Conservation (phyloP, 768 basidiomycete species). For the Rubroboletus pulcherrimus region DNA sequence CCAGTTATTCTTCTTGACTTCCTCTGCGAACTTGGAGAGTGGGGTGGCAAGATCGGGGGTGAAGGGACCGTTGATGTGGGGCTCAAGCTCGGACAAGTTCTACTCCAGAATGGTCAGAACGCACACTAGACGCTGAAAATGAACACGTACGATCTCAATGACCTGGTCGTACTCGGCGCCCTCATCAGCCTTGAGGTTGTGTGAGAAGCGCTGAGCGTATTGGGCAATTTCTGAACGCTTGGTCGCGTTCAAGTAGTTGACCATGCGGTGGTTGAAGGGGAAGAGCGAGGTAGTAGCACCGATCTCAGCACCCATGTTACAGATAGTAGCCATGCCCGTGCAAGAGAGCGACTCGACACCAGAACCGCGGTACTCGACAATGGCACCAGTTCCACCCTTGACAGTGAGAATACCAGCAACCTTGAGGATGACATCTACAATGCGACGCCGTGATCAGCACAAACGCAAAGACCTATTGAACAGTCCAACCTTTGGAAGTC, state of each 20-base stretch:
- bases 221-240: conserved; percentile 82
- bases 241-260: conserved; percentile 90
- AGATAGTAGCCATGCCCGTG: conserved; percentile 99
- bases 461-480: background rate
- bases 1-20: conserved; percentile 94
- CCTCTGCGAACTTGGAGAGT: conserved; percentile 89
- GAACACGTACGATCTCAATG: conserved; percentile 76
- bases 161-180: conserved; percentile 89
- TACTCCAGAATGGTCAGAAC: conserved; percentile 23
- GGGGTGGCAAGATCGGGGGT: conserved; percentile 99
- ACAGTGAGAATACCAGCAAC: conserved; percentile 98
- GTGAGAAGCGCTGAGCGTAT: conserved; percentile 84
- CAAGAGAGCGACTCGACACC: conserved; percentile 95
- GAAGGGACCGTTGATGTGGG: conserved; percentile 99
- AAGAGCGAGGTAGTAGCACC: conserved; percentile 98
- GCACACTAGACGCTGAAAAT: background rate
- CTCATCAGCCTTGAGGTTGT: conserved; percentile 88
- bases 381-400: conserved; percentile 98
- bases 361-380: conserved; percentile 94
- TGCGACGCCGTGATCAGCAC: conserved; percentile 8
- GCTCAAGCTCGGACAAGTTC: conserved; percentile 97
- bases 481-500: conserved; percentile 79
- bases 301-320: conserved; percentile 99
- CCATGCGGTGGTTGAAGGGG: conserved; percentile 98
- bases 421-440: conserved; percentile 92